These are phyloP conservation scores for Xylariaceae sp. DNA, from an alignment of 2,329 filamentous ascomycete species.

Conservation along the genomic window DNA sequence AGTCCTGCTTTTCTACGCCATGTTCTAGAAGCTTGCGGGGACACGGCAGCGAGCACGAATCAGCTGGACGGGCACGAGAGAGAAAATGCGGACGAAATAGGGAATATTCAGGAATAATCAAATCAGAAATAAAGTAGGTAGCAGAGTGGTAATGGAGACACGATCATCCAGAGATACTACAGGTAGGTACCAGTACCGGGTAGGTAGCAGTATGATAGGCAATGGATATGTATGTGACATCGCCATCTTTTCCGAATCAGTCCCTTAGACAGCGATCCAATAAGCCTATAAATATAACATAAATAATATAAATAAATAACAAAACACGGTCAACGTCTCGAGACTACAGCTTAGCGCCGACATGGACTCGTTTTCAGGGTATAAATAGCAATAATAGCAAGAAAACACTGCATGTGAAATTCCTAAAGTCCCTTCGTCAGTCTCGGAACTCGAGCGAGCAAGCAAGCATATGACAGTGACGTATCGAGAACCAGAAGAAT, in stretches of 20 bases:
- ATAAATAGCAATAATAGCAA: neutral
- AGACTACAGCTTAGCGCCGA: neutral
- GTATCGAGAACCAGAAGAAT: too few relatives aligned
- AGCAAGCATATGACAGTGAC: neutral
- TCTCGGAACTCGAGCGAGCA: neutral
- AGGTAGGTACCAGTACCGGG: neutral
- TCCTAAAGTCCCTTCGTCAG: neutral
- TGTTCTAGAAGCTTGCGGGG: constrained; percentile 21
- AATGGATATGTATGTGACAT: neutral
- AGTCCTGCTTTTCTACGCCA: constrained; percentile 4
- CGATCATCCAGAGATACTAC: neutral
- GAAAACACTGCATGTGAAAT: neutral
- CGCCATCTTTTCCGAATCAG: neutral
- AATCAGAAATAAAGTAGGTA: too few relatives aligned
- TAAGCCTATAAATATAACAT: too few relatives aligned
- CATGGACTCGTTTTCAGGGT: neutral
- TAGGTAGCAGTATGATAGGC: neutral
- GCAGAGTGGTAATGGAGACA: neutral
- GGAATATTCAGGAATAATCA: too few relatives aligned
- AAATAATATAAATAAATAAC: too few relatives aligned
- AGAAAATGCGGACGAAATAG: neutral
- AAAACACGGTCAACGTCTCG: too few relatives aligned
- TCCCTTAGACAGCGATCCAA: too few relatives aligned
- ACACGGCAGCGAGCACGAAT: constrained; percentile 4
- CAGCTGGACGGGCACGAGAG: constrained; percentile 1